Evolutionary conservation across 352 stramenopile species (phyloP).

Genomic region (Globisporangium takayamanum): DNA sequence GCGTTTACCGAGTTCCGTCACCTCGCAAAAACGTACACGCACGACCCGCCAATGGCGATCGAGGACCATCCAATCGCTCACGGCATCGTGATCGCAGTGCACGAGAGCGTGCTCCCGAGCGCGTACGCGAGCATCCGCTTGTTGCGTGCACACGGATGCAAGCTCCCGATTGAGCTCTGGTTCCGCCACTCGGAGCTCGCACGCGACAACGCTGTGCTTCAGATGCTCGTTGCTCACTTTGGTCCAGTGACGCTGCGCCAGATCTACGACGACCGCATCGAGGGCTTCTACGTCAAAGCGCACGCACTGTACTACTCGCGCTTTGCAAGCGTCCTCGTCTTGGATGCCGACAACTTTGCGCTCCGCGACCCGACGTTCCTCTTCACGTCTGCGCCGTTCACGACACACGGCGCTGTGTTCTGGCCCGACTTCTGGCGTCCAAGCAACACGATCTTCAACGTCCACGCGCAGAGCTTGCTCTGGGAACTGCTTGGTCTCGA

Average conservation of each 20-base stretch:
- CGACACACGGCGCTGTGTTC: constrained; percentile 49
- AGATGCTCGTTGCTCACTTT: constrained; percentile 25
- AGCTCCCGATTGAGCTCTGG: constrained; percentile 64
- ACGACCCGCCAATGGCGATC: constrained; percentile 45
- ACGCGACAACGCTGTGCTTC: constrained; percentile 29
- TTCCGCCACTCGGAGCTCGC: constrained; percentile 25
- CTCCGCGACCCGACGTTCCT: constrained; percentile 58
- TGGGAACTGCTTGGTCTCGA: constrained; percentile 57
- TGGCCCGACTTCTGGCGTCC: constrained; percentile 77
- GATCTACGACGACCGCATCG: constrained; percentile 41
- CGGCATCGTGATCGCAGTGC: constrained; percentile 45
- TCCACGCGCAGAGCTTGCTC: constrained; percentile 51
- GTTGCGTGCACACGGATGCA: constrained; percentile 31
- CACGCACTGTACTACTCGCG: constrained; percentile 66
- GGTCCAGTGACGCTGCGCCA: constrained; percentile 42
- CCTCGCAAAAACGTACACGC: constrained; percentile 33
- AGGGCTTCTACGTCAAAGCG: constrained; percentile 61
- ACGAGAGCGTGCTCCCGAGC: constrained; percentile 39
- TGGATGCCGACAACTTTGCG: constrained; percentile 76
- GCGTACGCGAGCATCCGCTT: constrained; percentile 42
- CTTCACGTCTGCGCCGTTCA: constrained; percentile 20
- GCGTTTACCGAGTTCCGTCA: constrained; percentile 53
- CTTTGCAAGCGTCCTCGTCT: constrained; percentile 63
- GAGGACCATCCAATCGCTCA: constrained; percentile 13
- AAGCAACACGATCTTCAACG: constrained; percentile 70